These are phyloP conservation scores for Abrus pulchellus DNA, from an alignment of 306 rosid genomes.

Conservation along the genomic window DNA sequence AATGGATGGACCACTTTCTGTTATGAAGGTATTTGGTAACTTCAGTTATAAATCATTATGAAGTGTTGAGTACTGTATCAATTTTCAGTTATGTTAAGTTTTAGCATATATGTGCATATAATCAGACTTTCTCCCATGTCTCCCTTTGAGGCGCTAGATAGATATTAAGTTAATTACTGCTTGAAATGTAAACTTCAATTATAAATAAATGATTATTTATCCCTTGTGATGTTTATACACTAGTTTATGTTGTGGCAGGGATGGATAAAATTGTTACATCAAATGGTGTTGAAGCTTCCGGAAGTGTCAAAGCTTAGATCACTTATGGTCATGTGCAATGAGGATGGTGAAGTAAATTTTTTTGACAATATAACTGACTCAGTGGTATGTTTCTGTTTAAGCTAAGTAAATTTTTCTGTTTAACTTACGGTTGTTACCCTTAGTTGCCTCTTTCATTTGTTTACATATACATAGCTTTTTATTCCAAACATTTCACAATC, in stretches of 20 bases:
- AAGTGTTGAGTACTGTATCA: slow-evolving; percentile 29
- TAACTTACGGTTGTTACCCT: background rate
- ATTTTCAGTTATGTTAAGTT: slow-evolving; percentile 22
- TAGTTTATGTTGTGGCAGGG: slow-evolving; percentile 67
- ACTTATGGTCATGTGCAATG: slow-evolving; percentile 63
- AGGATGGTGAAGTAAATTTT: slow-evolving; percentile 78
- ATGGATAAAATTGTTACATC: slow-evolving; percentile 81
- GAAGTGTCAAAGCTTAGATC: slow-evolving; percentile 69
- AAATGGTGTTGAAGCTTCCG: slow-evolving; percentile 88
- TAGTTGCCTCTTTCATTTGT: slow-evolving; percentile 30
- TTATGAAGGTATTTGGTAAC: slow-evolving; percentile 66
- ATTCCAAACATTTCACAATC: background rate
- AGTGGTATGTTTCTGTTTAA: slow-evolving; percentile 63
- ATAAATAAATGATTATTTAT: slow-evolving; percentile 2
- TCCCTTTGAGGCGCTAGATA: background rate
- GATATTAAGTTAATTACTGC: background rate
- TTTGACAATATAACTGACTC: slow-evolving; percentile 76
- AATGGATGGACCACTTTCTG: slow-evolving; percentile 73
- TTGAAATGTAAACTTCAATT: slow-evolving; percentile 10
- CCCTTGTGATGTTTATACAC: slow-evolving; percentile 41
- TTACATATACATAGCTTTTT: background rate
- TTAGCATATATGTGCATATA: slow-evolving; percentile 31
- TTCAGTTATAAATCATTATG: slow-evolving; percentile 17
- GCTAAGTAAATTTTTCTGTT: slow-evolving; percentile 12
- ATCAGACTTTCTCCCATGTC: slow-evolving; percentile 6